Evolutionary conservation across 495 filamentous ascomycete genomes (phyloP).

Genomic region (Xylaria scruposa): DNA sequence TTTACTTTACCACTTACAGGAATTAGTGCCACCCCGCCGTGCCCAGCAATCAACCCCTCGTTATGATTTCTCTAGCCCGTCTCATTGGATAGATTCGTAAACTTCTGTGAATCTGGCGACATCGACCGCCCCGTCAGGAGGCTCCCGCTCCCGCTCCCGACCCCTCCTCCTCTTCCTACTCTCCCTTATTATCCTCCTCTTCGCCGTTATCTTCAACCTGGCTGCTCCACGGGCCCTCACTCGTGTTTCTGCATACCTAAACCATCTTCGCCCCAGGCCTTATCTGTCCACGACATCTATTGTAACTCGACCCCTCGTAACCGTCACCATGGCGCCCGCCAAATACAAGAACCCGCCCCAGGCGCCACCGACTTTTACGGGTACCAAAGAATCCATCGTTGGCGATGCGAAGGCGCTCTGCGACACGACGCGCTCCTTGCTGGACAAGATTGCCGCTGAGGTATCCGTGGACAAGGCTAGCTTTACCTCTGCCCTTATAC

Average conservation of each 20-base stretch:
- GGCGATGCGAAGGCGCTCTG: slow-evolving; percentile 79
- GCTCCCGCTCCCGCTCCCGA: slow-evolving; percentile 30
- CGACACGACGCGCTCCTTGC: slow-evolving; percentile 67
- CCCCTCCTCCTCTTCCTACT: slow-evolving; percentile 56
- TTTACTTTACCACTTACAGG: background rate
- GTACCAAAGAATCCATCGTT: slow-evolving; percentile 77
- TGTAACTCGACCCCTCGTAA: slow-evolving; percentile 32
- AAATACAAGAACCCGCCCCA: slow-evolving; percentile 78
- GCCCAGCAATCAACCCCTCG: slow-evolving; percentile 6
- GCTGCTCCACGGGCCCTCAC: slow-evolving; percentile 70
- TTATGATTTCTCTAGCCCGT: background rate
- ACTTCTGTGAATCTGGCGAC: slow-evolving; percentile 49
- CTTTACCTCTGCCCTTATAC: slow-evolving; percentile 69
- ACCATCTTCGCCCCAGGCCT: slow-evolving; percentile 50
- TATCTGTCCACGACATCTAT: slow-evolving; percentile 36
- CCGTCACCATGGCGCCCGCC: slow-evolving; percentile 43
- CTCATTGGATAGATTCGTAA: slow-evolving; percentile 7
- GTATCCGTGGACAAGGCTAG: slow-evolving; percentile 67
- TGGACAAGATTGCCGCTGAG: slow-evolving; percentile 76
- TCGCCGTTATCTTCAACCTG: slow-evolving; percentile 73
- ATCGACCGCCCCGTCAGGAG: slow-evolving; percentile 40
- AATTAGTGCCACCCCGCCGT: slow-evolving; percentile 1
- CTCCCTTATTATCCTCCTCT: slow-evolving; percentile 66
- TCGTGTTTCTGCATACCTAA: slow-evolving; percentile 69
- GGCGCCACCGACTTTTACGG: slow-evolving; percentile 82